These are phyloP conservation scores for Solanum ahanhuiri DNA, from an alignment of 257 asterid genomes.

Conservation along the genomic window DNA sequence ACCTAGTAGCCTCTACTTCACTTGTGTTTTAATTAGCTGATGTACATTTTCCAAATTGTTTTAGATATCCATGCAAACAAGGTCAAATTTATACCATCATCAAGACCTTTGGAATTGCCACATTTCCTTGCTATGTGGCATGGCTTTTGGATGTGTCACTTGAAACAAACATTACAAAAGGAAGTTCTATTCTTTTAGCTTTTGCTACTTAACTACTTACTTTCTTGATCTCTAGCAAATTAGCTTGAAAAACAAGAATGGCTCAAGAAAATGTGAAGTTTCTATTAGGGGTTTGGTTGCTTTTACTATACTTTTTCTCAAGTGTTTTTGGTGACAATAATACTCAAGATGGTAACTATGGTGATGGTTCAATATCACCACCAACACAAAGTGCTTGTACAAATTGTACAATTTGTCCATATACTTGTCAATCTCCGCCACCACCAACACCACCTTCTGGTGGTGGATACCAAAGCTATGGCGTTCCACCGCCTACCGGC, in stretches of 20 bases:
- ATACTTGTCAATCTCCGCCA: conserved; percentile 3
- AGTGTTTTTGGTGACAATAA: neutral
- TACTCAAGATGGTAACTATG: neutral
- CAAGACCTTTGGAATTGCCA: conserved; percentile 4
- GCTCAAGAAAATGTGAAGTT: conserved; percentile 3
- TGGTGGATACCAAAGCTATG: neutral
- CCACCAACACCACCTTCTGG: conserved; percentile 5
- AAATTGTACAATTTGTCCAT: conserved; percentile 19
- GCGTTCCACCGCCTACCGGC: conserved; percentile 9
- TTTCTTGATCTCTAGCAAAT: neutral
- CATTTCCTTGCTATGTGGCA: conserved; percentile 14
- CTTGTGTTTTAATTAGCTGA: neutral
- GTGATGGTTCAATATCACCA: conserved; percentile 8
- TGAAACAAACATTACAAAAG: neutral
- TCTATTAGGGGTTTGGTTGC: neutral
- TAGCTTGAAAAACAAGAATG: neutral
- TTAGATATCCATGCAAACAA: neutral
- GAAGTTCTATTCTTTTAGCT: neutral
- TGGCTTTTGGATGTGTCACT: conserved; percentile 9
- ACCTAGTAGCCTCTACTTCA: neutral
- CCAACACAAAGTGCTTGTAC: conserved; percentile 8
- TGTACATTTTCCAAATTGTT: neutral
- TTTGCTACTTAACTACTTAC: neutral
- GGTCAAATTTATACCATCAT: conserved; percentile 6
- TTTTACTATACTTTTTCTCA: neutral